Evolutionary conservation across 257 asterid species (phyloP).

Genomic region (Ajuga chamaepitys): DNA sequence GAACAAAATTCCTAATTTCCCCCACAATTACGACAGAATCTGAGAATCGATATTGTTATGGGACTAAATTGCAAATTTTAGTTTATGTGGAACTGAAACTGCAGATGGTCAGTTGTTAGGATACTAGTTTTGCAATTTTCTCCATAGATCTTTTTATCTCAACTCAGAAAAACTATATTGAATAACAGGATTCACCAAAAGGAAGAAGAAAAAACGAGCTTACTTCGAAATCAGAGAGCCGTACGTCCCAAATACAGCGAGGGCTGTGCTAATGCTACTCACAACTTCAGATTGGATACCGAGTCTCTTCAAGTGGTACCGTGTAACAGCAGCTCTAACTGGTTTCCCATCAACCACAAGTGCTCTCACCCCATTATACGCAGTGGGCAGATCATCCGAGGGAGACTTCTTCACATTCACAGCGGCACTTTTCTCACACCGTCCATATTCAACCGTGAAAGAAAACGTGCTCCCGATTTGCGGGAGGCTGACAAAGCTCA

Average conservation of each 20-base stretch:
- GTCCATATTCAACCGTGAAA: slow-evolving; percentile 50
- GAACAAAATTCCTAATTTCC: no score
- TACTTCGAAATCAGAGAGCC: slow-evolving; percentile 42
- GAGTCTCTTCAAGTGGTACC: slow-evolving; percentile 76
- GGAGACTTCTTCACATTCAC: slow-evolving; percentile 35
- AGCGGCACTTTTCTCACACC: slow-evolving; percentile 32
- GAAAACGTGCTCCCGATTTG: slow-evolving; percentile 85
- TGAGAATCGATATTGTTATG: no score
- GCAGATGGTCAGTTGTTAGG: no score
- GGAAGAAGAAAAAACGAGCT: slow-evolving; percentile 15
- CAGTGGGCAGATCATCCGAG: slow-evolving; percentile 45
- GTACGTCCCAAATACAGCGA: slow-evolving; percentile 31
- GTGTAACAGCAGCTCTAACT: slow-evolving; percentile 74
- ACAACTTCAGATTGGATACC: slow-evolving; percentile 60
- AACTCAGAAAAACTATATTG: no score
- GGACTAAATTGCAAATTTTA: no score
- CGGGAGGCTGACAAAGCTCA: slow-evolving; percentile 69
- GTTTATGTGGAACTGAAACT: no score
- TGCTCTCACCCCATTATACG: slow-evolving; percentile 62
- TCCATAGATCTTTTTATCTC: no score
- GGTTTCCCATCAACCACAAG: slow-evolving; percentile 68
- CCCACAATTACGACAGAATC: no score
- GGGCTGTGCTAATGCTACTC: slow-evolving; percentile 39
- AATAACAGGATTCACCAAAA: background rate
- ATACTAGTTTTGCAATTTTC: no score